Percentiles rank a stretch among this genome's conserved stretches.
Conservation (phyloP, 441 rosid genomes). For the Croton setiger region DNA sequence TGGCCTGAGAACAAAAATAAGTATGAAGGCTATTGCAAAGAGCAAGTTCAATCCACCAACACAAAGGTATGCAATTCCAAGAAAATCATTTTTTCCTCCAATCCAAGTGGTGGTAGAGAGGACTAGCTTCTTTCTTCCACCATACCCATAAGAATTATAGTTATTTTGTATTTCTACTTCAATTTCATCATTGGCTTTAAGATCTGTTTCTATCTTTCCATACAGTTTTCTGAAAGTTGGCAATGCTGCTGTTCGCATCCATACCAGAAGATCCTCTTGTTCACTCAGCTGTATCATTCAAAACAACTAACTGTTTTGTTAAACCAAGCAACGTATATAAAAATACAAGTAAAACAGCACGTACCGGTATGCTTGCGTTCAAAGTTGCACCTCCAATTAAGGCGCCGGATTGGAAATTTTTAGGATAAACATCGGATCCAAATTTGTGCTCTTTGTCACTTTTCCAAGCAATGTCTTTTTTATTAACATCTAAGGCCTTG, state of each 20-base stretch:
- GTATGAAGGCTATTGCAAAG: slow-evolving; percentile 58
- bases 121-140: slow-evolving; percentile 66
- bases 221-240: slow-evolving; percentile 82
- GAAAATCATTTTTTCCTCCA: slow-evolving; percentile 71
- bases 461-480: slow-evolving; percentile 67
- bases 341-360: not conserved
- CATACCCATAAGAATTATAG: slow-evolving; percentile 73
- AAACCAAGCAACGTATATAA: too few relatives aligned
- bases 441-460: slow-evolving; percentile 72
- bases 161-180: slow-evolving; percentile 45
- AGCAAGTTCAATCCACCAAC: slow-evolving; percentile 72
- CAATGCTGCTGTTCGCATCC: slow-evolving; percentile 93
- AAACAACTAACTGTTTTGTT: too few relatives aligned
- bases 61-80: slow-evolving; percentile 68
- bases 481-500: slow-evolving; percentile 46
- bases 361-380: slow-evolving; percentile 48
- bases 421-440: slow-evolving; percentile 59
- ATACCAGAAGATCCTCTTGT: slow-evolving; percentile 79
- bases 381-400: slow-evolving; percentile 61
- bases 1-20: slow-evolving; percentile 70
- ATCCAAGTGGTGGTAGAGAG: slow-evolving; percentile 76
- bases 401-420: slow-evolving; percentile 45
- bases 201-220: slow-evolving; percentile 76
- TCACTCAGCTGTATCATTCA: slow-evolving; percentile 53
- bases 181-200: slow-evolving; percentile 45